Evolutionary conservation across 441 rosid species (phyloP).

Genomic region (Omphalea diandra): DNA sequence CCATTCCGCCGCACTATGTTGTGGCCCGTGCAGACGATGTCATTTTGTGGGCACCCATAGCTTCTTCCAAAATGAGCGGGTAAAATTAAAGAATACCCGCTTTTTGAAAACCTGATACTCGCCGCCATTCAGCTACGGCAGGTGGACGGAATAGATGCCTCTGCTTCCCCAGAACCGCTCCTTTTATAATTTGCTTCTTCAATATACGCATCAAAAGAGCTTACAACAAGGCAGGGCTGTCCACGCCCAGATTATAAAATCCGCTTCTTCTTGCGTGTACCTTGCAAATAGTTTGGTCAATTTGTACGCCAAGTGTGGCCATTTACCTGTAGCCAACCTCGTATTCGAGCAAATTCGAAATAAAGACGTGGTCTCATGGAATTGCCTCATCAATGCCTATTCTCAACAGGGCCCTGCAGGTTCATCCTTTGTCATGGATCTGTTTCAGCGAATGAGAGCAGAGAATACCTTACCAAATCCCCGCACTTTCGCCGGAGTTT

Average conservation of each 20-base stretch:
- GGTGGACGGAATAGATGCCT: slow-evolving; percentile 28
- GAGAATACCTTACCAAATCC: slow-evolving; percentile 62
- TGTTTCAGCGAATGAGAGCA: slow-evolving; percentile 62
- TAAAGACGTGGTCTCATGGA: slow-evolving; percentile 77
- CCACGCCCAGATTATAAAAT: slow-evolving; percentile 56
- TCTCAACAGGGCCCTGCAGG: slow-evolving; percentile 52
- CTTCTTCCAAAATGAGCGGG: too few relatives aligned
- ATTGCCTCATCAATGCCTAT: slow-evolving; percentile 73
- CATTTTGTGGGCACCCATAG: too few relatives aligned
- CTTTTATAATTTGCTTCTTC: slow-evolving; percentile 42
- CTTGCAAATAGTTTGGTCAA: slow-evolving; percentile 64
- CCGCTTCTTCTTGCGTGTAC: slow-evolving; percentile 40
- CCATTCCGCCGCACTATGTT: background rate
- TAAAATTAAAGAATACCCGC: too few relatives aligned
- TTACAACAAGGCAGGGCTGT: slow-evolving; percentile 51
- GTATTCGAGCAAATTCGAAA: slow-evolving; percentile 47
- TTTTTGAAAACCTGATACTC: background rate
- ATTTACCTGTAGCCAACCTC: slow-evolving; percentile 44
- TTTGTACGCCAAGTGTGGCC: slow-evolving; percentile 66
- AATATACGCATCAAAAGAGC: slow-evolving; percentile 44
- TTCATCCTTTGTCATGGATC: slow-evolving; percentile 42
- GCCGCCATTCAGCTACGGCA: background rate
- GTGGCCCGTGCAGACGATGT: background rate
- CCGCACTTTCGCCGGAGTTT: slow-evolving; percentile 78
- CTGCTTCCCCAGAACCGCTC: slow-evolving; percentile 33